A percentile compares a stretch with the other conserved stretches of the same genome.
Evolutionary conservation across 495 filamentous ascomycete genomes (phyloP).

Genomic region (Cenococcum geophilum): DNA sequence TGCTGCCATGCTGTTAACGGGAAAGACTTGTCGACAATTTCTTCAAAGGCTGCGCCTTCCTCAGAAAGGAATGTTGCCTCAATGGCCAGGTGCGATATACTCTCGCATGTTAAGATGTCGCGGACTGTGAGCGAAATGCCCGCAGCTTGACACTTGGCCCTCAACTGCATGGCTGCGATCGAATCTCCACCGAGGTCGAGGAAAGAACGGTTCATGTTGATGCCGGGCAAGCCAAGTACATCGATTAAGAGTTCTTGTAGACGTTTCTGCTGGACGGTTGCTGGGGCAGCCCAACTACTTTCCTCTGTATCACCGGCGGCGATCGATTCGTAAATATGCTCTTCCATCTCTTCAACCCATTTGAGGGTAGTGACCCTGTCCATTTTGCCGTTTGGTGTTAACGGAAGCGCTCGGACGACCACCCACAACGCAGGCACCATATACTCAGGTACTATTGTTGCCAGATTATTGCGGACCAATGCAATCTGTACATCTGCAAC

Average conservation of each 20-base stretch:
- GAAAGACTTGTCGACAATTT: conserved; percentile 46
- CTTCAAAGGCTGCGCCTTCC: conserved; percentile 4
- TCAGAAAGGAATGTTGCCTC: conserved; percentile 15
- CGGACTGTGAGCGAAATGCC: conserved; percentile 24
- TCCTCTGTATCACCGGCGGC: conserved; percentile 9
- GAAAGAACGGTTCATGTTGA: conserved; percentile 24
- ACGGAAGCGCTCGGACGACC: conserved; percentile 9
- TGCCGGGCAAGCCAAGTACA: conserved; percentile 19
- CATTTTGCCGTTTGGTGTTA: conserved; percentile 17
- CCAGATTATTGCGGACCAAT: conserved; percentile 11
- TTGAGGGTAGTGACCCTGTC: conserved; percentile 14
- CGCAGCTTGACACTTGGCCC: conserved; percentile 12
- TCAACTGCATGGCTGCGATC: conserved; percentile 28
- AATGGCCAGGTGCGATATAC: conserved; percentile 18
- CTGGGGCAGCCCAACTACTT: conserved; percentile 6
- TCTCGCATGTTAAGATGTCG: conserved; percentile 21
- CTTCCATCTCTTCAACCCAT: conserved; percentile 22
- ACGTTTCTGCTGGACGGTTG: conserved; percentile 12
- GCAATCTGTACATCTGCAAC: conserved; percentile 18
- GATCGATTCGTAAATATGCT: conserved; percentile 8
- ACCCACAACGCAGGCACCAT: conserved; percentile 23
- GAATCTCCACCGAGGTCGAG: conserved; percentile 22
- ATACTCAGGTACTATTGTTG: conserved; percentile 16
- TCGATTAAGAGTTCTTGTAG: conserved; percentile 15
- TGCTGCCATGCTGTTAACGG: conserved; percentile 64